Percentiles rank a stretch among this genome's conserved stretches.
phyloP scores from a whole-genome alignment of 1,139 yeast species.

The Suhomyces atakaporum region DNA sequence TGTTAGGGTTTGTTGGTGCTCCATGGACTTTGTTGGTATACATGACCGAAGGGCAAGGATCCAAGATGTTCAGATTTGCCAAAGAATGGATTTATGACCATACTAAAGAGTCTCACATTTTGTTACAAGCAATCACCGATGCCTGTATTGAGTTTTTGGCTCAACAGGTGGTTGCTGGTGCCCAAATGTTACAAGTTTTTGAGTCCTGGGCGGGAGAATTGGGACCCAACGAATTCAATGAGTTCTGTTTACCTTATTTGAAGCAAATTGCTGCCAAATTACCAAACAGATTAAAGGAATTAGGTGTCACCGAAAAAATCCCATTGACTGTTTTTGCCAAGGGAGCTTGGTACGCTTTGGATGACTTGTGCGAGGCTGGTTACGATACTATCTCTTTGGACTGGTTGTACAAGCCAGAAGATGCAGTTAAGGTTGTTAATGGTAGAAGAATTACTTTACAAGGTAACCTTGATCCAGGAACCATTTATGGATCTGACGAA shows the following conservation, averaged over 20 bases:
- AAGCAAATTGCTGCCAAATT: constrained; percentile 71
- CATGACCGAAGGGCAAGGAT: constrained; percentile 98
- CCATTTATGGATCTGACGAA: constrained; percentile 86
- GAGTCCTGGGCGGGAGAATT: constrained; percentile 99
- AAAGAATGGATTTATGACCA: constrained; percentile 88
- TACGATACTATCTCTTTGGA: constrained; percentile 88
- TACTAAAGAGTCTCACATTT: constrained; percentile 68
- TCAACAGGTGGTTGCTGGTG: constrained; percentile 95
- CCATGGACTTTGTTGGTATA: constrained; percentile 97
- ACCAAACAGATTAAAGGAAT: constrained; percentile 67
- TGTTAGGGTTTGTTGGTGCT: constrained; percentile 94
- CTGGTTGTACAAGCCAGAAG: constrained; percentile 86
- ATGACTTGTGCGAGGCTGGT: constrained; percentile 80
- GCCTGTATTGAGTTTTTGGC: constrained; percentile 92
- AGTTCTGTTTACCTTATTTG: constrained; percentile 86
- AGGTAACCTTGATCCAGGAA: constrained; percentile 96
- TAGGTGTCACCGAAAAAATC: constrained; percentile 69
- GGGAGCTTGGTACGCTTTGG: constrained; percentile 97
- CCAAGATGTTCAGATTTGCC: constrained; percentile 85
- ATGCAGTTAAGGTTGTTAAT: constrained; percentile 75
- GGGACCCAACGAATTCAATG: constrained; percentile 84
- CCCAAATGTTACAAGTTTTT: constrained; percentile 94
- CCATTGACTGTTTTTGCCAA: constrained; percentile 93
- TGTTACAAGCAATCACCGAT: constrained; percentile 79
- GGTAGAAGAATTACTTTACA: constrained; percentile 83